Base-by-base conservation (phyloP, 2,329 filamentous ascomycete genomes). In the Cadophora gregata region DNA sequence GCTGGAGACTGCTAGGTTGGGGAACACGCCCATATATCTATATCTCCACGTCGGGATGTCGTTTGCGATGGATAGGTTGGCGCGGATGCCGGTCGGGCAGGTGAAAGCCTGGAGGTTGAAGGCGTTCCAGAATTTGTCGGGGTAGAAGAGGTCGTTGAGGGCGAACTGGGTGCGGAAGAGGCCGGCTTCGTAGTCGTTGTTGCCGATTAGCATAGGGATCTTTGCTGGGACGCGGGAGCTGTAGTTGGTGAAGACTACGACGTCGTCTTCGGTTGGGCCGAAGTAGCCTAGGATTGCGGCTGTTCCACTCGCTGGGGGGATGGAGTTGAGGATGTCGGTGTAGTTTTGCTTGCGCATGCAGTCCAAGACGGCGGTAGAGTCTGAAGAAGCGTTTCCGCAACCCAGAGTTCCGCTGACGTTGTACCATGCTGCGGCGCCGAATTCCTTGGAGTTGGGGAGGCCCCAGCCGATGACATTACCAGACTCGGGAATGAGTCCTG, bases 31-130 rank as follows among this genome's bases (percentile, higher is more conserved):
- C 47, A 78, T 75, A 58, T 77, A 81, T 16, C 77, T 72, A 60
- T 80, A 81, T 58, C 79, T 70, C 78, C 78, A 81, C 0, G 77
- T 78, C 1, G 79, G 77, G 19, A 74, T 73, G 0, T 72, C 72
- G 1, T 65, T 65, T 19, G 73, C 58, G 2, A 77, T 50, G 29
- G 72, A 70, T 21, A 67, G 63, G 59, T 77, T 74, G 56, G 76
- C 73, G 45, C 71, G 63, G 61, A 71, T 62, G 9, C 75, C 75
- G 12, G 71, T 66, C 6, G 78, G 76, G 68, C 79, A 79, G 42
- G 69, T 82, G 56, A 77, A 80, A 3, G 67, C 70, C 27, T 70
- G 64, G 8, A 75, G 62, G 51, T 77, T 76, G 62, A 77, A 72
- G 8, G 53, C 67, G 33, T 71, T 56, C 76, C 75, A 78, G 63